These are phyloP conservation scores for Teratosphaeria epicoccoides DNA, from an alignment of 2,329 filamentous ascomycete species.

Conservation along the genomic window DNA sequence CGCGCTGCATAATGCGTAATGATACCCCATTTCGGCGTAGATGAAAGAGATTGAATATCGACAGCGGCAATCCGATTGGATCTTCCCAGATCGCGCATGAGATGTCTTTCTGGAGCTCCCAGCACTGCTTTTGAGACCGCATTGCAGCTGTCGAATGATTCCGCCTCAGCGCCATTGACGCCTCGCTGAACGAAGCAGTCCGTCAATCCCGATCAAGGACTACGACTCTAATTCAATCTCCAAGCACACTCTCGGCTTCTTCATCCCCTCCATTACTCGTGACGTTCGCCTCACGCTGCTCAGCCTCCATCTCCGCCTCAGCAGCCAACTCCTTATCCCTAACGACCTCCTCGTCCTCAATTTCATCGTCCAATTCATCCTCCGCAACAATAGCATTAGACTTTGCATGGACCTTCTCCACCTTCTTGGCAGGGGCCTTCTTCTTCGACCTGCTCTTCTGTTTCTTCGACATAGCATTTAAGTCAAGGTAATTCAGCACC, in stretches of 20 bases:
- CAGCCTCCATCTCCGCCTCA: conserved; percentile 15
- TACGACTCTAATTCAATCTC: conserved; percentile 18
- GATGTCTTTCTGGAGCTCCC: too few relatives aligned
- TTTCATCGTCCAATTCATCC: conserved; percentile 30
- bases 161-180: not conserved
- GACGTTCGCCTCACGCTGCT: conserved; percentile 20
- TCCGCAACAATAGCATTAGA: conserved; percentile 35
- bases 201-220: not conserved
- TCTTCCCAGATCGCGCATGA: not conserved
- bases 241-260: conserved; percentile 36
- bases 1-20: not conserved
- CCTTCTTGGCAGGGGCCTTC: conserved; percentile 9
- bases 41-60: not conserved
- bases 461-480: conserved; percentile 43
- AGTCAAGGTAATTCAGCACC: conserved; percentile 69
- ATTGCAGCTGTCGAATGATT: not conserved
- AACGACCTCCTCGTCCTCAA: conserved; percentile 25
- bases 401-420: conserved; percentile 32
- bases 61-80: not conserved
- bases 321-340: conserved; percentile 15
- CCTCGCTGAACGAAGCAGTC: not conserved
- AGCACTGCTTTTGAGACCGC: too few relatives aligned
- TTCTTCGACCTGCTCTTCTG: conserved; percentile 33
- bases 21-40: not conserved
- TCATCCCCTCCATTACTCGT: conserved; percentile 26